phyloP scores from a whole-genome alignment of 2,329 filamentous ascomycete genomes.

The Acrocalymma vagum region DNA sequence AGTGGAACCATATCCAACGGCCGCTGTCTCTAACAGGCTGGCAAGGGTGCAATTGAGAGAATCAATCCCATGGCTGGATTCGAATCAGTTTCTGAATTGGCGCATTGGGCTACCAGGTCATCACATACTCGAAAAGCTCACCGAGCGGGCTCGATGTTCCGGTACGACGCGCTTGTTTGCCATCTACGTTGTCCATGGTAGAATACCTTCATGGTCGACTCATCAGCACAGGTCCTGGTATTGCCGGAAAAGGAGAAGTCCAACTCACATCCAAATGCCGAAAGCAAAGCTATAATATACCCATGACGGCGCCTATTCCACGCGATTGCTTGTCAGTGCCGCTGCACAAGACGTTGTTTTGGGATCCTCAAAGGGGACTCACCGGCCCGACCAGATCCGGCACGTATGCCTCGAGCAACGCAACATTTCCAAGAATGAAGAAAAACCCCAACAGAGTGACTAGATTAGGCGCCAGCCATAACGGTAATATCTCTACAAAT shows the following conservation, averaged over 20 bases:
- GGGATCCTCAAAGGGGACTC: conserved; percentile 51
- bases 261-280: conserved; percentile 85
- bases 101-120: conserved; percentile 26
- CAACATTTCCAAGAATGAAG: conserved; percentile 89
- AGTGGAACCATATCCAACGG: conserved; percentile 88
- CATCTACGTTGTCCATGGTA: conserved; percentile 98
- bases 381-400: conserved; percentile 91
- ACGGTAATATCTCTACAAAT: conserved; percentile 86
- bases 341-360: not conserved
- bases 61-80: conserved; percentile 84
- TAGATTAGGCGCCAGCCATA: conserved; percentile 98
- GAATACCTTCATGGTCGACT: conserved; percentile 67
- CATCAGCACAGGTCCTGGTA: conserved; percentile 18
- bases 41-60: conserved; percentile 96
- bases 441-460: conserved; percentile 94
- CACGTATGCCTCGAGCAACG: conserved; percentile 77
- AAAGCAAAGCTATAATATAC: conserved; percentile 95
- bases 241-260: not conserved
- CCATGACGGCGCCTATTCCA: conserved; percentile 79
- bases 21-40: conserved; percentile 87
- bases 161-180: conserved; percentile 94
- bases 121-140: conserved; percentile 85
- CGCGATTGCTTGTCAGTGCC: conserved; percentile 18
- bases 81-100: conserved; percentile 31
- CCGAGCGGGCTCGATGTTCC: conserved; percentile 94